A percentile compares a stretch with the other conserved stretches of the same genome.
These are phyloP conservation scores for Thraustotheca clavata DNA, from an alignment of 352 stramenopile genomes.

Conservation along the genomic window DNA sequence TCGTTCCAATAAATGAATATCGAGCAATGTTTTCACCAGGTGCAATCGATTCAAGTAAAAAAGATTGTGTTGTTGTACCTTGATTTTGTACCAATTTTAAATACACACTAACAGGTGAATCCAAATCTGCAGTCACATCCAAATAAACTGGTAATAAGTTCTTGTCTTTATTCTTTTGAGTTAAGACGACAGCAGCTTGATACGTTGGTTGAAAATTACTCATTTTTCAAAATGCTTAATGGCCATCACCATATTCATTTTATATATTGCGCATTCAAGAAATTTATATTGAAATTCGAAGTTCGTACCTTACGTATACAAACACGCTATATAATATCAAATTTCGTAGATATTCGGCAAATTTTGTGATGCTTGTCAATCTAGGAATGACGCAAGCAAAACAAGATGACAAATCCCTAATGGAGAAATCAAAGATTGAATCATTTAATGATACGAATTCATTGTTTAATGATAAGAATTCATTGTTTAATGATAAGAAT, in stretches of 20 bases:
- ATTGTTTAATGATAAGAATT: background rate
- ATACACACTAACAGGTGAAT: conserved; percentile 83
- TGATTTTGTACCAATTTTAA: conserved; percentile 74
- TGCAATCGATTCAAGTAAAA: conserved; percentile 80
- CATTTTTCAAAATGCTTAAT: background rate
- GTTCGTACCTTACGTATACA: background rate
- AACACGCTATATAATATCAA: background rate
- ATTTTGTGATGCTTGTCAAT: background rate
- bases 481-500: background rate
- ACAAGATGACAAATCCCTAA: background rate
- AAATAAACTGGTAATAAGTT: conserved; percentile 82
- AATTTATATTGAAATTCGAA: background rate
- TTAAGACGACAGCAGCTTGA: background rate
- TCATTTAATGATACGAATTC: background rate
- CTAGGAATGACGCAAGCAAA: background rate
- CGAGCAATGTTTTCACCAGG: conserved; percentile 81
- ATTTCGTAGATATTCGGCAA: background rate
- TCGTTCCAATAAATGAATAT: conserved; percentile 85
- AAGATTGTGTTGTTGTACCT: conserved; percentile 46
- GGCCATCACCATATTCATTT: background rate
- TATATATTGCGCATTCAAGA: conserved; percentile 1
- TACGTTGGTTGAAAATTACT: conserved; percentile 3
- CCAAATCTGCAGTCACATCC: conserved; percentile 73
- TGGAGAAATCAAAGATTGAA: background rate
- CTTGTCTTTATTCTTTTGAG: conserved; percentile 39